phyloP scores from a whole-genome alignment of 345 rosid species.

The Kernera saxatilis region DNA sequence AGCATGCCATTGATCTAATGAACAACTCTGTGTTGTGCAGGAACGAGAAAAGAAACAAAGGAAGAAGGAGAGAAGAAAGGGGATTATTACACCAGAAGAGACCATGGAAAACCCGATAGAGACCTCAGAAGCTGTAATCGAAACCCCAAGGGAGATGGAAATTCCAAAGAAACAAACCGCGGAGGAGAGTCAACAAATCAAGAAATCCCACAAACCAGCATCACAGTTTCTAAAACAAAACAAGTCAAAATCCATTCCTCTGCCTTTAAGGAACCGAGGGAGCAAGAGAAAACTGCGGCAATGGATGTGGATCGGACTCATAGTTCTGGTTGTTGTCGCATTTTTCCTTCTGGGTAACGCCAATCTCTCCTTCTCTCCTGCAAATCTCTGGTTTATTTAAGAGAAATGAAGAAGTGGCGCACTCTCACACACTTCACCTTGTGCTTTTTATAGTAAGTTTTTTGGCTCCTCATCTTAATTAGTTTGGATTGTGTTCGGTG shows the following conservation, averaged over 20 bases:
- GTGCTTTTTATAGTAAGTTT: conserved; percentile 19
- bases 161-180: conserved; percentile 15
- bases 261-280: conserved; percentile 61
- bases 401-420: conserved; percentile 9
- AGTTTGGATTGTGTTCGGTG: conserved; percentile 24
- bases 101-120: conserved; percentile 20
- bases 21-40: conserved; percentile 31
- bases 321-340: conserved; percentile 30
- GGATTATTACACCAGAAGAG: conserved; percentile 20
- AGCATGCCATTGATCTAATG: not conserved
- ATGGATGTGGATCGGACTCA: conserved; percentile 72
- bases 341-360: conserved; percentile 55
- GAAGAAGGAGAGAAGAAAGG: conserved; percentile 65
- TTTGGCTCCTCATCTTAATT: not conserved
- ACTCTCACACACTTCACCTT: not conserved
- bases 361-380: conserved; percentile 31
- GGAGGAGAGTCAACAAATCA: conserved; percentile 42
- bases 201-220: conserved; percentile 41
- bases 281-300: conserved; percentile 57
- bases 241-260: conserved; percentile 57
- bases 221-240: conserved; percentile 51
- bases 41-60: conserved; percentile 75
- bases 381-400: conserved; percentile 30
- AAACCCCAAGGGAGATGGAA: conserved; percentile 33
- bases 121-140: conserved; percentile 29